Conservation (phyloP, 257 asterid genomes). For the Craterostigma plantagineum region DNA sequence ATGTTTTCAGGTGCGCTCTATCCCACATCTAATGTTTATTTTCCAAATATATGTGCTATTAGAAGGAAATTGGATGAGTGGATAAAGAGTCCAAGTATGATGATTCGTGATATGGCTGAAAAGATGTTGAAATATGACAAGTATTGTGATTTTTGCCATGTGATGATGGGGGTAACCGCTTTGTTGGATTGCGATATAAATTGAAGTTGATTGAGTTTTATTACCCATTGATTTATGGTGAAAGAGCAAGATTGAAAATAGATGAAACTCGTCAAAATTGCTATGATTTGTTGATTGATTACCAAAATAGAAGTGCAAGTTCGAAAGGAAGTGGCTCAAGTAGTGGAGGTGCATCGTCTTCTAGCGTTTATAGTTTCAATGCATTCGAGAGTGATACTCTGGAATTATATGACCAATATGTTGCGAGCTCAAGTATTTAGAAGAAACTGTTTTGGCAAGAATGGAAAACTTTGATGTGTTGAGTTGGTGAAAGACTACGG, state of each 20-base stretch:
- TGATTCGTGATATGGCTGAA: neutral
- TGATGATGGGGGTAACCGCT: conserved; percentile 1
- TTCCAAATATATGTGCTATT: conserved; percentile 1
- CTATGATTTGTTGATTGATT: neutral
- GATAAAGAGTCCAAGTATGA: neutral
- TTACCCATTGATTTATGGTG: neutral
- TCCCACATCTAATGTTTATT: conserved; percentile 2
- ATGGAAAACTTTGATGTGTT: neutral
- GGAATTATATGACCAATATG: neutral
- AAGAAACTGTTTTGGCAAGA: neutral
- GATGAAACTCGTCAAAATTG: neutral
- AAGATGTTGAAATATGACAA: neutral
- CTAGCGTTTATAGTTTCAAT: neutral
- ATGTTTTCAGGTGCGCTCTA: neutral
- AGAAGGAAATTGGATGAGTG: neutral
- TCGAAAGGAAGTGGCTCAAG: neutral
- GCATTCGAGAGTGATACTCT: neutral
- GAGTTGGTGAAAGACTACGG: neutral
- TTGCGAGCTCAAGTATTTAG: neutral
- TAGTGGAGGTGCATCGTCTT: neutral
- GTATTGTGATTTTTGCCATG: neutral
- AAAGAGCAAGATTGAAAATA: neutral
- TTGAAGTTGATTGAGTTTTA: neutral
- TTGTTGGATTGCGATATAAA: neutral
- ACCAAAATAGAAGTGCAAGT: neutral